phyloP scores from a whole-genome alignment of 1,284 basidiomycete species.

The Rhodotorula glutinis region DNA sequence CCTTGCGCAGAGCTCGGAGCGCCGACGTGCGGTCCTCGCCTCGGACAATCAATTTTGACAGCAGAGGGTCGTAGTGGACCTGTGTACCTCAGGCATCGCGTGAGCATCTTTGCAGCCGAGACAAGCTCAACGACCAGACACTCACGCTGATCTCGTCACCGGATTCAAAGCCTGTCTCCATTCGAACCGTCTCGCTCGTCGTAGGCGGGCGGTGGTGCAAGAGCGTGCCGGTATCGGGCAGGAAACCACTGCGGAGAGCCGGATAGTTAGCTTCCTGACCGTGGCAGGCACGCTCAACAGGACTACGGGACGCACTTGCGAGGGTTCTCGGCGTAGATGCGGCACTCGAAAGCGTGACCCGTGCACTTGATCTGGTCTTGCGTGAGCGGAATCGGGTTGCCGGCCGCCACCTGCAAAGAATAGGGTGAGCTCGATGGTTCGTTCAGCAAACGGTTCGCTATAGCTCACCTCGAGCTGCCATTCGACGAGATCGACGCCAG shows the following conservation, averaged over 20 bases:
- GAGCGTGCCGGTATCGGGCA: slow-evolving; percentile 82
- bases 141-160: slow-evolving; percentile 79
- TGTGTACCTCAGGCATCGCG: too few species aligned
- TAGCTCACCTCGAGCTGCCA: slow-evolving; percentile 74
- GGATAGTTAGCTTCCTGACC: background rate
- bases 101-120: too few species aligned
- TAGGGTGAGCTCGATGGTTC: background rate
- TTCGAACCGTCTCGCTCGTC: slow-evolving; percentile 64
- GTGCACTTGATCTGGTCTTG: slow-evolving; percentile 76
- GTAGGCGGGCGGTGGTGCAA: slow-evolving; percentile 61
- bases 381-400: slow-evolving; percentile 73
- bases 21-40: slow-evolving; percentile 83
- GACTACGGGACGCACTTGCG: slow-evolving; percentile 55
- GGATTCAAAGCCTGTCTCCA: slow-evolving; percentile 85
- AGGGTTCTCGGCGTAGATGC: slow-evolving; percentile 97
- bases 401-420: slow-evolving; percentile 68
- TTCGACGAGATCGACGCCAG: slow-evolving; percentile 84
- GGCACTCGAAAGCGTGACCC: slow-evolving; percentile 90
- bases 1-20: slow-evolving; percentile 70
- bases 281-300: too few species aligned
- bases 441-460: too few species aligned
- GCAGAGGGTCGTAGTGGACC: slow-evolving; percentile 79
- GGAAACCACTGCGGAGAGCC: slow-evolving; percentile 58
- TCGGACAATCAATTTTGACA: slow-evolving; percentile 87
- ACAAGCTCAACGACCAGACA: slow-evolving; percentile 49